Evolutionary conservation across 352 stramenopile genomes (phyloP).

Genomic region (Globisporangium splendens): DNA sequence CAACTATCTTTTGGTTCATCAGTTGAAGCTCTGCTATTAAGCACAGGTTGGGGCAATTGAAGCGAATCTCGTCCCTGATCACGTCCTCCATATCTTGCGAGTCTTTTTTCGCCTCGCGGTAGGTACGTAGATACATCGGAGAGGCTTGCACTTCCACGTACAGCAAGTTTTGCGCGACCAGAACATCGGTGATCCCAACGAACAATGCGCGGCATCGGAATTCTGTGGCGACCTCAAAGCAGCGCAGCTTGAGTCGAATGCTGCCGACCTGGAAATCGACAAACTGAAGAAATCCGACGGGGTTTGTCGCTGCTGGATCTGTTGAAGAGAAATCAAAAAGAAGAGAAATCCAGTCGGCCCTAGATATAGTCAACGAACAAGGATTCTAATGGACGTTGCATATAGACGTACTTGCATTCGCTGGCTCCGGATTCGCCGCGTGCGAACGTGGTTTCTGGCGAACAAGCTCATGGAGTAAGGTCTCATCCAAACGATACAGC

Average conservation of each 20-base stretch:
- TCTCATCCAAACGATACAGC: conserved; percentile 34
- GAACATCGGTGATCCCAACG: conserved; percentile 57
- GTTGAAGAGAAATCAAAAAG: background rate
- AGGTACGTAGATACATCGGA: conserved; percentile 12
- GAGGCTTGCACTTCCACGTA: conserved; percentile 34
- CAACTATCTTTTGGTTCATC: conserved; percentile 27
- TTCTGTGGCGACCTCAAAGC: conserved; percentile 26
- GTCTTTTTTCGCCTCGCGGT: background rate
- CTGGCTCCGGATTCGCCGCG: background rate
- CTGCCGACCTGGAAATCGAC: conserved; percentile 44
- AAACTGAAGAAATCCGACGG: conserved; percentile 60
- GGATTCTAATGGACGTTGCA: background rate
- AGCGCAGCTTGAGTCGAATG: conserved; percentile 32
- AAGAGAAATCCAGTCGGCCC: background rate
- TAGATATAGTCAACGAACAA: background rate
- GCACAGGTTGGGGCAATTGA: conserved; percentile 12
- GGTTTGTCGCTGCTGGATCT: conserved; percentile 21
- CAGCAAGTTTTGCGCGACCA: conserved; percentile 45
- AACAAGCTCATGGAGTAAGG: conserved; percentile 24
- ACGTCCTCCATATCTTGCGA: background rate
- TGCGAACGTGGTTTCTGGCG: conserved; percentile 4
- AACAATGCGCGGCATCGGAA: conserved; percentile 43
- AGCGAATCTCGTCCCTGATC: conserved; percentile 7
- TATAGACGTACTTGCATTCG: background rate
- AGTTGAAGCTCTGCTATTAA: conserved; percentile 20